Conservation (phyloP, 805 yeast genomes). For the Suhomyces canberraensis region DNA sequence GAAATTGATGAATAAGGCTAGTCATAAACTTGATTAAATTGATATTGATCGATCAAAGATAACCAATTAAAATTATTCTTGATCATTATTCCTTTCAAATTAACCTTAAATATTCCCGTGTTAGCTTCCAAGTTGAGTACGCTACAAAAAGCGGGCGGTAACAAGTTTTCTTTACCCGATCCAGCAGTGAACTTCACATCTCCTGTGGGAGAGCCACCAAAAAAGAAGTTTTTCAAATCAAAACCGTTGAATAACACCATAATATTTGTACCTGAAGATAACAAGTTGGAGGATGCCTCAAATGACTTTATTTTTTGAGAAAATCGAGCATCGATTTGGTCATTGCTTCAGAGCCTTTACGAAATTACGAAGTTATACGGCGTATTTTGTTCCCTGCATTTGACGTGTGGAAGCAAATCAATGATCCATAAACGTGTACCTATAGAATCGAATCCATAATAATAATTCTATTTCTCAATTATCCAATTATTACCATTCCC, state of each 20-base stretch:
- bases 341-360: no score
- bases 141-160: neutral
- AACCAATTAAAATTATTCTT: no score
- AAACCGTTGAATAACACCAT: slow-evolving; percentile 22
- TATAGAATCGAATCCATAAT: no score
- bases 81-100: slow-evolving; percentile 25
- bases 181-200: slow-evolving; percentile 28
- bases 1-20: no score
- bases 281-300: slow-evolving; percentile 39
- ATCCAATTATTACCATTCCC: no score
- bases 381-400: no score
- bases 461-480: no score
- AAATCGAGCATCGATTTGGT: slow-evolving; percentile 44
- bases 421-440: no score
- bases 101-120: slow-evolving; percentile 10
- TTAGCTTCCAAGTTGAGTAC: slow-evolving; percentile 1
- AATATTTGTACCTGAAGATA: slow-evolving; percentile 8
- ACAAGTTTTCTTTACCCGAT: slow-evolving; percentile 40
- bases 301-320: slow-evolving; percentile 37
- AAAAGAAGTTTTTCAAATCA: slow-evolving; percentile 28
- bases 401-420: no score
- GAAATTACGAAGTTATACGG: no score
- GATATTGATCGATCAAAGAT: no score
- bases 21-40: no score
- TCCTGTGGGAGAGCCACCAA: slow-evolving; percentile 19